Conservation (phyloP, 768 basidiomycete genomes). For the Leucogyrophana mollusca region DNA sequence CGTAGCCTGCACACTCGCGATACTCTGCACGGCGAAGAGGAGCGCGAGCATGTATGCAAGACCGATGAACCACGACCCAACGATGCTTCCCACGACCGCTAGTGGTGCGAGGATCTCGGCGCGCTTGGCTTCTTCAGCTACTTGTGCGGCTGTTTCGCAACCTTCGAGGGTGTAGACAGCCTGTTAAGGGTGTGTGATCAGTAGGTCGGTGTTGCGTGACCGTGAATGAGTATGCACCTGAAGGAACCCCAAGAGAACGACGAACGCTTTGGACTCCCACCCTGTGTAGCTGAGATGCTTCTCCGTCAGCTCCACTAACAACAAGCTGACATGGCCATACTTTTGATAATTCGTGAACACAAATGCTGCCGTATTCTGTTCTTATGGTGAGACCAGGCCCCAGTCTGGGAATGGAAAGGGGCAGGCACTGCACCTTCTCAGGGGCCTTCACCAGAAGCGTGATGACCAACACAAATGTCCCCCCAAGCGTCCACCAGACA, state of each 20-base stretch:
- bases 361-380: slow-evolving; percentile 48
- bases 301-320: not conserved
- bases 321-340: slow-evolving; percentile 22
- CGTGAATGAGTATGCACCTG: slow-evolving; percentile 27
- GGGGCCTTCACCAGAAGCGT: slow-evolving; percentile 58
- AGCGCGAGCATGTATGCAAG: slow-evolving; percentile 58
- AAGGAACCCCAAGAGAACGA: slow-evolving; percentile 56
- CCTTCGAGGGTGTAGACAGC: slow-evolving; percentile 63
- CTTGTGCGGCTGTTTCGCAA: slow-evolving; percentile 63
- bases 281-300: slow-evolving; percentile 47
- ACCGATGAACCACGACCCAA: slow-evolving; percentile 56
- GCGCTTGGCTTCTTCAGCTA: slow-evolving; percentile 57
- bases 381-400: not conserved
- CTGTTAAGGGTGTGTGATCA: slow-evolving; percentile 17
- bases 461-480: slow-evolving; percentile 55
- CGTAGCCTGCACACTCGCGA: slow-evolving; percentile 47
- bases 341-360: slow-evolving; percentile 60
- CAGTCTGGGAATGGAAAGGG: not conserved
- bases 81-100: slow-evolving; percentile 54
- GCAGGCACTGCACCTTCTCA: slow-evolving; percentile 36
- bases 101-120: slow-evolving; percentile 57
- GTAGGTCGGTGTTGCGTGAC: too few relatives aligned
- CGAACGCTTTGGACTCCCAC: slow-evolving; percentile 52
- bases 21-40: slow-evolving; percentile 55
- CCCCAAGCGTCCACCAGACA: slow-evolving; percentile 62